Evolutionary conservation across 176 grass and related monocot species (phyloP), one percentile per base, ranked within the genome.

Genomic region (Zoysia pacifica): DNA sequence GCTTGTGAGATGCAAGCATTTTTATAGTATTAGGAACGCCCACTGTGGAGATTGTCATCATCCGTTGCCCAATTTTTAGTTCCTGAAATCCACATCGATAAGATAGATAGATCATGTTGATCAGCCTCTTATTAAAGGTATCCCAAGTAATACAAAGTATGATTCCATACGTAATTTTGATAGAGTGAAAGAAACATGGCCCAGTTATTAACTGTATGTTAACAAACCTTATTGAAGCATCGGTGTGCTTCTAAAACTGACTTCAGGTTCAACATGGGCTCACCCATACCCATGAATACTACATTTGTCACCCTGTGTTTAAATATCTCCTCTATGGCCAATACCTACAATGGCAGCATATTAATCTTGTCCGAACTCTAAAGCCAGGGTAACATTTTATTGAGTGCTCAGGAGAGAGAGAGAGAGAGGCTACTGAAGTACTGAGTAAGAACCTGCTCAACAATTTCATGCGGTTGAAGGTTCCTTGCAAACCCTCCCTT

Each of bases 271-370:
- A 98, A 18, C 95, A 98, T 94, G 36, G 92, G 95, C 84, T 98
- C 95, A 40, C 95, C 92, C 95, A 98, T 98, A 14, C 95, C 95
- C 95, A 98, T 98, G 85, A 98, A 98, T 41, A 98, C 95, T 9
- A 98, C 95, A 84, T 98, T 94, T 69, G 89, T 87, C 35, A 98
- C 95, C 83, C 90, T 98, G 64, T 91, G 90, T 65, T 91, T 93
- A 88, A 94, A 98, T 28, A 64, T 75, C 19, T 98, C 90, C 79
- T 98, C 92, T 78, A 98, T 91, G 64, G 83, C 86, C 81, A 98
- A 72, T 5, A 98, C 95, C 95, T 94, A 74, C 48, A 82, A 82
- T 5, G 13, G 42, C 43, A 55, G 45, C 68, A 51, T 19, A 48
- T 48, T 38, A 42, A 78, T 70, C 12, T 37, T 55, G 65, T 59